phyloP scores from a whole-genome alignment of 768 basidiomycete genomes.

The Tricholoma matsutake region DNA sequence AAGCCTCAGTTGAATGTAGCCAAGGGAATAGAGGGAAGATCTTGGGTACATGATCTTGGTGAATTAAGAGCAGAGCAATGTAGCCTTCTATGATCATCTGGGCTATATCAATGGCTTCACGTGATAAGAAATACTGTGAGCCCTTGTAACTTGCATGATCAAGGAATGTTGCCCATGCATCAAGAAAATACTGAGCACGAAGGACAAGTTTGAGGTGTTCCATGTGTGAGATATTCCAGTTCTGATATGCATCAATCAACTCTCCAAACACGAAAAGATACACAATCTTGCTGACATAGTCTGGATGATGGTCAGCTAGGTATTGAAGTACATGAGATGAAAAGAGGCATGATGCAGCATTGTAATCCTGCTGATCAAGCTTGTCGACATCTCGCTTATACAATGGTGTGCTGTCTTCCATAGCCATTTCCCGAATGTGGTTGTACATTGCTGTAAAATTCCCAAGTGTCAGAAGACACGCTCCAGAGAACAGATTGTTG shows the following conservation, averaged over 20 bases:
- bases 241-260: slow-evolving; percentile 3
- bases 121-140: slow-evolving; percentile 29
- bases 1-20: slow-evolving; percentile 26
- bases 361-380: slow-evolving; percentile 43
- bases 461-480: slow-evolving; percentile 19
- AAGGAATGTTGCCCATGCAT: slow-evolving; percentile 27
- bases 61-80: slow-evolving; percentile 25
- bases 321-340: slow-evolving; percentile 29
- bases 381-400: too few species aligned
- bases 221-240: slow-evolving; percentile 30
- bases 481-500: slow-evolving; percentile 30
- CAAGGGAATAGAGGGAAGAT: slow-evolving; percentile 22
- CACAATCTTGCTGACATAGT: slow-evolving; percentile 22
- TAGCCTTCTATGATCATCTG: slow-evolving; percentile 14
- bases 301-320: slow-evolving; percentile 21
- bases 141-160: slow-evolving; percentile 13
- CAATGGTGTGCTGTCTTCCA: too few species aligned
- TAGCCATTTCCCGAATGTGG: too few species aligned
- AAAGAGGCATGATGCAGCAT: slow-evolving; percentile 38
- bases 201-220: slow-evolving; percentile 29
- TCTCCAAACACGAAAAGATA: slow-evolving; percentile 26
- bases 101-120: slow-evolving; percentile 22
- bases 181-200: slow-evolving; percentile 28
- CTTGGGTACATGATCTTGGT: slow-evolving; percentile 28
- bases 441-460: too few species aligned